Percentiles rank a stretch among this genome's conserved stretches.
These are phyloP conservation scores for Phragmites australis DNA, from an alignment of 176 grass and related monocot species.

Conservation along the genomic window DNA sequence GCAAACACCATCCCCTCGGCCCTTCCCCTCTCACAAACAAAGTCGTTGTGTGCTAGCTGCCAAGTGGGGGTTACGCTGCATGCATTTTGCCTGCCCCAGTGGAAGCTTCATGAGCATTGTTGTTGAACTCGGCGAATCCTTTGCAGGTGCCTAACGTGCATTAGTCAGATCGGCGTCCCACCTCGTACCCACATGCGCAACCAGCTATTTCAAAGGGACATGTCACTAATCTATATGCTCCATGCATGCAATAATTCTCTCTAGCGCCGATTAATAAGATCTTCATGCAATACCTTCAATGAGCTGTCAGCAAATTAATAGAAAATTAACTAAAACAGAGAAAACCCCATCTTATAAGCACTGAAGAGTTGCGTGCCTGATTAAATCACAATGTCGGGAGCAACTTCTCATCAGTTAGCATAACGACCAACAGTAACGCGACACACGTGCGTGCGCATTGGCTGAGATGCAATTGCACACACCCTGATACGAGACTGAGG, in stretches of 20 bases:
- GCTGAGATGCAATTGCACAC: background rate
- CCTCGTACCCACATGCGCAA: background rate
- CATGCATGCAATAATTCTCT: background rate
- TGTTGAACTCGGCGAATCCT: too few relatives aligned
- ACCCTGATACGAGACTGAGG: background rate
- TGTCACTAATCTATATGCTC: background rate
- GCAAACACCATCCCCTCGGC: too few relatives aligned
- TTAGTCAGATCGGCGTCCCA: too few relatives aligned
- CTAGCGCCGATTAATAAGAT: too few relatives aligned
- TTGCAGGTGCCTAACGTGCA: too few relatives aligned
- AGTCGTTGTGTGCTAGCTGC: background rate
- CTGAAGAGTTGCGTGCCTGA: background rate
- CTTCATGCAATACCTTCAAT: too few relatives aligned
- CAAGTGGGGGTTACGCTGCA: constrained; percentile 6
- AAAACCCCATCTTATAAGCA: too few relatives aligned
- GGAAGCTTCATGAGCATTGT: constrained; percentile 17
- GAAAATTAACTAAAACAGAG: background rate
- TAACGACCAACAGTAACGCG: background rate
- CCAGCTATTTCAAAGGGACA: background rate
- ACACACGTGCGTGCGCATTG: background rate
- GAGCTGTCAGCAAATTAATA: background rate
- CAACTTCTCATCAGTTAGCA: background rate
- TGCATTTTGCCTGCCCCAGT: background rate
- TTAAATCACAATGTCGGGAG: background rate
- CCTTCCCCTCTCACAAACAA: too few relatives aligned